A percentile compares a stretch with the other conserved stretches of the same genome.
These are phyloP conservation scores for Cylindrodendrum hubeiense DNA, from an alignment of 2,329 filamentous ascomycete genomes.

Conservation along the genomic window DNA sequence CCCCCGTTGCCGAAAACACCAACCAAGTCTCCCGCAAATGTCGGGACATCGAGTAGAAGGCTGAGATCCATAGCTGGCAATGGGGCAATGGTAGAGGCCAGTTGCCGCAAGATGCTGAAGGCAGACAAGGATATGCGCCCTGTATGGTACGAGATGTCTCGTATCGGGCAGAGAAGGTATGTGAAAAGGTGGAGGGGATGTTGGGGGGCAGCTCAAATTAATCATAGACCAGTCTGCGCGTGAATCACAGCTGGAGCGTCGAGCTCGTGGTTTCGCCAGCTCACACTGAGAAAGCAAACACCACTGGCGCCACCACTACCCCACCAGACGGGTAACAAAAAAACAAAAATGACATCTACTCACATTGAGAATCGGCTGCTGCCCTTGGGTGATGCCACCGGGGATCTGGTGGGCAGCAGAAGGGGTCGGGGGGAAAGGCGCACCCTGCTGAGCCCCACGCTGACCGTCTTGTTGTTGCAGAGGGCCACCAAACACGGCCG, in stretches of 20 bases:
- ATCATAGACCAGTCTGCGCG: slow-evolving; percentile 20
- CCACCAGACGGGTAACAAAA: neutral
- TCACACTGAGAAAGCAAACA: slow-evolving; percentile 32
- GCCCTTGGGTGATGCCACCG: slow-evolving; percentile 55
- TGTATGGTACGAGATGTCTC: slow-evolving; percentile 6
- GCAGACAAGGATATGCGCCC: slow-evolving; percentile 5
- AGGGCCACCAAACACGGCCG: slow-evolving; percentile 77
- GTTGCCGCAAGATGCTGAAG: neutral
- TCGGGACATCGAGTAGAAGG: slow-evolving; percentile 20
- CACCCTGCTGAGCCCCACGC: slow-evolving; percentile 58
- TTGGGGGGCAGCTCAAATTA: slow-evolving; percentile 1
- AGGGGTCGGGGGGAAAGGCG: slow-evolving; percentile 63
- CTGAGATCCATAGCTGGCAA: slow-evolving; percentile 23
- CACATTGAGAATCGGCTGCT: slow-evolving; percentile 64
- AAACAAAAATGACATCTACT: slow-evolving; percentile 47
- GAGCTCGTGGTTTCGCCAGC: slow-evolving; percentile 28
- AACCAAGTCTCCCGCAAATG: slow-evolving; percentile 35
- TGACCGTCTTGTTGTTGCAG: slow-evolving; percentile 74
- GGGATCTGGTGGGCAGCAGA: slow-evolving; percentile 54
- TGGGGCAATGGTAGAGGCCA: neutral
- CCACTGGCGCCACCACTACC: neutral
- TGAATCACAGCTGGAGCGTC: slow-evolving; percentile 26
- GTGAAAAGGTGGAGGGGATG: slow-evolving; percentile 6
- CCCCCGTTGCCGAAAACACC: slow-evolving; percentile 38
- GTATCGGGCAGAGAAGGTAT: neutral